Evolutionary conservation across 2,329 filamentous ascomycete genomes (phyloP).

Genomic region (Pseudocercospora eumusae): DNA sequence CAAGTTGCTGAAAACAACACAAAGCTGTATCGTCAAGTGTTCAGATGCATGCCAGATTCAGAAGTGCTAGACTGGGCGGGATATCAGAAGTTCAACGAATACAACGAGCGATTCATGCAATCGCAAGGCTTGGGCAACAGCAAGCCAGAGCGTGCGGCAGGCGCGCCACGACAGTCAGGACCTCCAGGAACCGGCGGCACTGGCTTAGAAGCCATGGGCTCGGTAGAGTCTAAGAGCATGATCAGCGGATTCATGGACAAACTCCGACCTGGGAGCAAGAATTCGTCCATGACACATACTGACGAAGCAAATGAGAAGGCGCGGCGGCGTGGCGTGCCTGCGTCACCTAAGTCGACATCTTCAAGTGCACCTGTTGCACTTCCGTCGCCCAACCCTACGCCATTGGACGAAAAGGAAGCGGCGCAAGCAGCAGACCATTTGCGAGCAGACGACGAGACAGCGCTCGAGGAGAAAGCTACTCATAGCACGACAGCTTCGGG

Average conservation of each 20-base stretch:
- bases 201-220: conserved; percentile 20
- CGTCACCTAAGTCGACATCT: conserved; percentile 28
- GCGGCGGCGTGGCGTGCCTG: conserved; percentile 22
- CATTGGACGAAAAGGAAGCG: conserved; percentile 34
- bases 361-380: conserved; percentile 36
- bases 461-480: neutral
- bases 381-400: conserved; percentile 31
- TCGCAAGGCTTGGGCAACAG: conserved; percentile 58
- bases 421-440: conserved; percentile 12
- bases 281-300: conserved; percentile 25
- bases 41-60: conserved; percentile 94
- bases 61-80: conserved; percentile 92
- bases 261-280: conserved; percentile 37
- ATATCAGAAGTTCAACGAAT: conserved; percentile 81
- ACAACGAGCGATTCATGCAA: conserved; percentile 74
- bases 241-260: conserved; percentile 39
- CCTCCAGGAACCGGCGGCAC: conserved; percentile 48
- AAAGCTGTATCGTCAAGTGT: conserved; percentile 87
- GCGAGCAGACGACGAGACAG: neutral
- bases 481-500: neutral
- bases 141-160: conserved; percentile 52
- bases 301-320: conserved; percentile 34
- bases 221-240: conserved; percentile 22
- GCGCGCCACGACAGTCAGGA: conserved; percentile 52
- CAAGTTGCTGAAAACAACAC: conserved; percentile 91